Evolutionary conservation across 805 yeast genomes (phyloP), one percentile per base, ranked within the genome.

Genomic region (Candida maris): DNA sequence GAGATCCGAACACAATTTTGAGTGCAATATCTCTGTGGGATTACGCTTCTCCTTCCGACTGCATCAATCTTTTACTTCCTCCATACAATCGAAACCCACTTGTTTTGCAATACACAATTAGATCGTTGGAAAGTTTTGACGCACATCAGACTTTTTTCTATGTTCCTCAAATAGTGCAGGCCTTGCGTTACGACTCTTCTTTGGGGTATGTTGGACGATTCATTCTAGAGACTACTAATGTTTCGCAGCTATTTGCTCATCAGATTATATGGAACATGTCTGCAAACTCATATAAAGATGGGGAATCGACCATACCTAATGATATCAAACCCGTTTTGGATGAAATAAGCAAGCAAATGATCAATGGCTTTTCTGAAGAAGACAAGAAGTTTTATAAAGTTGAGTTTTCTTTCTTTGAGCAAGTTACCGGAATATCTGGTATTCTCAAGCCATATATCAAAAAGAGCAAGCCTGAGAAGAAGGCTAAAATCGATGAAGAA

Each of bases 251-350:
- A 44, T 93, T 93, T 69, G 89, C 97, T 0, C 99, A 93, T 61
- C 99, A 93, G 62, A 89, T 93, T 46, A 87, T 93, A 37, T 93
- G 99, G 99, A 93, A 93, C 54, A 87, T 93, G 85, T 63, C 83
- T 52, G 97, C 99, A 1, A 93, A 94, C 56, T 77, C 88, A 44
- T 93, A 75, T 61, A 83, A 81, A 49, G 97, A 85, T 56, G 97
- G 91, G 50, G 96, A 91, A 7, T 81, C 87, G 0, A 68, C 77
- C 0, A 70, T 75, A 6, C 93, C 94, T 4, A 96, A 89, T 61
- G 68, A 75, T 1, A 67, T 91, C 52, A 91, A 91, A 59, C 96
- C 97, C 1, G 70, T 70, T 2, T 68, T 93, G 45, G 97, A 91
- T 56, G 68, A 67, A 29, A 85, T 91, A 21, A 79, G 83, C 45